These are phyloP conservation scores for Murraya paniculata DNA, from an alignment of 345 rosid genomes.

Conservation along the genomic window DNA sequence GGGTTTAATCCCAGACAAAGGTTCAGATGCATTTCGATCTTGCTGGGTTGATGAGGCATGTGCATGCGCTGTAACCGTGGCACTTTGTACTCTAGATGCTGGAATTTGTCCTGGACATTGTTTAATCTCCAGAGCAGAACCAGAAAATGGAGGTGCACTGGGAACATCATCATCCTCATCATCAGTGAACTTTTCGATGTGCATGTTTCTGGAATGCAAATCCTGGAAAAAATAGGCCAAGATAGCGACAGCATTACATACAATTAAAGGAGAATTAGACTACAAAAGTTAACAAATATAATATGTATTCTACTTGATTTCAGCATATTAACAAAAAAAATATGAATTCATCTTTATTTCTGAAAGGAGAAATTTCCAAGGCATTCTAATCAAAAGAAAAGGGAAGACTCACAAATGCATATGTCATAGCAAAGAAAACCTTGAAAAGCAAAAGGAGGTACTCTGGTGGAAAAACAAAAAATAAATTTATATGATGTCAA, in stretches of 20 bases:
- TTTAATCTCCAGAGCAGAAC: slow-evolving; percentile 51
- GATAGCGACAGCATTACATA: neutral
- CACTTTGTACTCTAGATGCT: slow-evolving; percentile 23
- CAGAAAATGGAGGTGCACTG: slow-evolving; percentile 85
- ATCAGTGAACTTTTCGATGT: slow-evolving; percentile 38
- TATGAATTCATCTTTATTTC: neutral
- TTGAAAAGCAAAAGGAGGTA: neutral
- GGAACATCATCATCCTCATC: slow-evolving; percentile 67
- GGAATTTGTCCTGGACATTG: slow-evolving; percentile 27
- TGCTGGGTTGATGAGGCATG: slow-evolving; percentile 23
- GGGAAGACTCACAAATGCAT: neutral
- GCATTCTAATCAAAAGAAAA: neutral
- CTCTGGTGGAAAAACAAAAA: neutral
- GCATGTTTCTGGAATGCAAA: slow-evolving; percentile 26
- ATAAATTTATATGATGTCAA: neutral
- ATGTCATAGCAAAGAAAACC: neutral
- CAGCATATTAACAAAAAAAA: neutral
- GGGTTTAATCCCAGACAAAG: slow-evolving; percentile 26
- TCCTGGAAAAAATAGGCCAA: slow-evolving; percentile 40
- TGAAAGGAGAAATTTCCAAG: neutral
- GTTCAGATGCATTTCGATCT: slow-evolving; percentile 27
- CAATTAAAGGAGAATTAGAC: neutral
- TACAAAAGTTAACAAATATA: neutral
- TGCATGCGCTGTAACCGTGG: slow-evolving; percentile 14
- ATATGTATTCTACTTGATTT: neutral